Evolutionary conservation across 1,139 yeast species (phyloP), one percentile per base, ranked within the genome.

Genomic region (Geotrichum macrosporum): DNA sequence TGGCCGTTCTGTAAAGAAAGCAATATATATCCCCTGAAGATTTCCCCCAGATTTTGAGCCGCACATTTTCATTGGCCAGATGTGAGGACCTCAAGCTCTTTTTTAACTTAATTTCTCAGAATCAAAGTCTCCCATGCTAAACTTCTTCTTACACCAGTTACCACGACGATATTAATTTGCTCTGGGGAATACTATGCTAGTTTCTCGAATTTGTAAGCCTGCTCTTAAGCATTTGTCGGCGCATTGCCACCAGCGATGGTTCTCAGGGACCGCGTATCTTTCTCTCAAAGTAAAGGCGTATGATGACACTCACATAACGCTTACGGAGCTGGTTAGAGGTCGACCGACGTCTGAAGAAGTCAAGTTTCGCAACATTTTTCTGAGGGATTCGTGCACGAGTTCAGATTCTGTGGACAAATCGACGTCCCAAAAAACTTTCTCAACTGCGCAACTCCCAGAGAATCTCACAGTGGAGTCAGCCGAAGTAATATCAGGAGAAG

Each of bases 341-440:
- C 35, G 32, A 12, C 53, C 55, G 3, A 24, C 27, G 10, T 5
- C 40, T 3, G 47, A 41, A 10, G 48, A 48, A 12, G 71, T 75
- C 18, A 67, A 71, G 29, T 81, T 73, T 62, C 72, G 73, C 51
- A 77, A 75, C 50, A 64, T 77, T 2, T 82, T 84, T 57, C 68
- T 84, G 32, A 69, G 94, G 53, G 94, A 84, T 57, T 72, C 87
- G 0, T 80, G 86, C 43, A 62, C 65, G 3, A 68, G 78, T 3
- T 58, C 68, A 0, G 63, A 58, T 12, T 76, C 84, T 1, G 73
- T 81, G 3, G 85, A 84, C 55, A 68, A 71, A 2, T 62, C 65
- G 26, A 74, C 87, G 0, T 73, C 74, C 30, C 94, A 84, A 59
- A 84, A 81, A 60, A 62, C 73, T 26, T 81, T 84, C 63, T 78